phyloP scores from a whole-genome alignment of 257 asterid genomes.

The Penstemon barbatus region DNA sequence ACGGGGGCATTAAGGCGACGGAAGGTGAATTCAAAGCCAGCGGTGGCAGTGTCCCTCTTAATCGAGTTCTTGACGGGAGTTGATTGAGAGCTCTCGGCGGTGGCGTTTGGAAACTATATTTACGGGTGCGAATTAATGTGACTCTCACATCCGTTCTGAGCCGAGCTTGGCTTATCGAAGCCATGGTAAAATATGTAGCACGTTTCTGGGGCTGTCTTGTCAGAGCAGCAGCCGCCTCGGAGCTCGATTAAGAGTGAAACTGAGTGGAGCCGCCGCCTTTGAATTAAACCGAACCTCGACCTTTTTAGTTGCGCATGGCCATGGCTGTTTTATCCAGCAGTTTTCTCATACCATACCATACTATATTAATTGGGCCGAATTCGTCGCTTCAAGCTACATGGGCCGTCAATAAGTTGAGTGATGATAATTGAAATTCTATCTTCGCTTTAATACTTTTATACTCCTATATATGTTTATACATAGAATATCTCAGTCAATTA shows the following conservation, averaged over 20 bases:
- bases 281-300: conserved; percentile 28
- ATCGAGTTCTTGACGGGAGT: no score
- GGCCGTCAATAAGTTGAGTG: no score
- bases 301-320: neutral
- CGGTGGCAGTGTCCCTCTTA: neutral
- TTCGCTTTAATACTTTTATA: no score
- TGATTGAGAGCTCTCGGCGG: no score
- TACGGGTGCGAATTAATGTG: neutral
- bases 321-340: no score
- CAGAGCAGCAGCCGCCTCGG: conserved; percentile 33
- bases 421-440: no score
- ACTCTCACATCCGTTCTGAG: neutral
- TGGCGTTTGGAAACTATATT: no score
- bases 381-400: no score
- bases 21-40: conserved; percentile 16
- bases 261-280: neutral
- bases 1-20: conserved; percentile 35
- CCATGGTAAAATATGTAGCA: neutral
- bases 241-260: neutral
- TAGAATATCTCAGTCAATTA: no score
- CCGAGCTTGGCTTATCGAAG: neutral
- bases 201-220: conserved; percentile 21
- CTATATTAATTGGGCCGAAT: no score
- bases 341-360: no score
- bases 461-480: no score